These are phyloP conservation scores for Conticribra guillardii DNA, from an alignment of 108 stramenopile species.

Conservation along the genomic window DNA sequence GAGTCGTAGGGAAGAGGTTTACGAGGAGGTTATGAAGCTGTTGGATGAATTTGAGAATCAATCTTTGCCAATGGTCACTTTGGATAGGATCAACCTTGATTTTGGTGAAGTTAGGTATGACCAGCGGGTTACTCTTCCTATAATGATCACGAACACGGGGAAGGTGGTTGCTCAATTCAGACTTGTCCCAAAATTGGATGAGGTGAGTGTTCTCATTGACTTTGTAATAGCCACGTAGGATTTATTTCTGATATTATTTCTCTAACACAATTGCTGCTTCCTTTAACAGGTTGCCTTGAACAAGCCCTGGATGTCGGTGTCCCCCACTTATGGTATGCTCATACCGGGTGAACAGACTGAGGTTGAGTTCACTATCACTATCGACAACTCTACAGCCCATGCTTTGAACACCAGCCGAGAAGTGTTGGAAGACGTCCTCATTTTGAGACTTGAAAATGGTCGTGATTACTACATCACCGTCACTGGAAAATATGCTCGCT, in stretches of 20 bases:
- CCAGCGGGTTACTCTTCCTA: conserved; percentile 63
- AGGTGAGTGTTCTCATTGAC: conserved; percentile 54
- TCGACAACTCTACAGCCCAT: conserved; percentile 84
- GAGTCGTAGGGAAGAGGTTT: conserved; percentile 72
- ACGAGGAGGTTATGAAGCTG: conserved; percentile 76
- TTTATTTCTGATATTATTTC: neutral
- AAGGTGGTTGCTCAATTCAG: conserved; percentile 88
- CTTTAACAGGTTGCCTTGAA: conserved; percentile 61
- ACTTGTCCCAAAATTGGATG: conserved; percentile 94
- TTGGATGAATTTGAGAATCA: conserved; percentile 89
- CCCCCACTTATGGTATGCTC: conserved; percentile 92
- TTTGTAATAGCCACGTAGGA: conserved; percentile 1
- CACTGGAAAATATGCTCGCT: conserved; percentile 82
- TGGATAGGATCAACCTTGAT: conserved; percentile 76
- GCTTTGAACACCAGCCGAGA: conserved; percentile 80
- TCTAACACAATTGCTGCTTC: conserved; percentile 1
- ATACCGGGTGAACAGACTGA: conserved; percentile 86
- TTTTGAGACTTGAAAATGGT: conserved; percentile 94
- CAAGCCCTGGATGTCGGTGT: conserved; percentile 91
- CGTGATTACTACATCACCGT: conserved; percentile 93
- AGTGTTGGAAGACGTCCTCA: conserved; percentile 90
- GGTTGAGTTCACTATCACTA: conserved; percentile 77
- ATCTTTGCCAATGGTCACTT: conserved; percentile 80
- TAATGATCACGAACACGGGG: conserved; percentile 88
- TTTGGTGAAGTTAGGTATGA: conserved; percentile 84